A percentile compares a stretch with the other conserved stretches of the same genome.
phyloP scores from a whole-genome alignment of 2,329 filamentous ascomycete species.

The Lomentospora prolificans region DNA sequence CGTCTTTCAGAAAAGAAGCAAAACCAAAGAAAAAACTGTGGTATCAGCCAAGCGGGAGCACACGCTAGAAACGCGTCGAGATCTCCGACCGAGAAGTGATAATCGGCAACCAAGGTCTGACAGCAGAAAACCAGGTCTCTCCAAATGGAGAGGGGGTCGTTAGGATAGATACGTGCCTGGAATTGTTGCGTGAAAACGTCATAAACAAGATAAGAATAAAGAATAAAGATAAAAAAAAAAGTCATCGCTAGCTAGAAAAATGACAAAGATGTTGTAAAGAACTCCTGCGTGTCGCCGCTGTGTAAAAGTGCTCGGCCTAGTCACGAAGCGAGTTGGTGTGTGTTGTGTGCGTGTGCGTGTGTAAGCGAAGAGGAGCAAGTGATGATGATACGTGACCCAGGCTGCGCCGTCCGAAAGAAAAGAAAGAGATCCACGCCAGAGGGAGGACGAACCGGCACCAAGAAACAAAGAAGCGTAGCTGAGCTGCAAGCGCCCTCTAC shows the following conservation, averaged over 20 bases:
- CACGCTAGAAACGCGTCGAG: neutral
- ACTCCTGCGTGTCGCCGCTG: neutral
- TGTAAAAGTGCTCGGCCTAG: neutral
- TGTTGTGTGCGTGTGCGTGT: neutral
- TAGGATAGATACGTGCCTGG: no score
- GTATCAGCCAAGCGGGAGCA: neutral
- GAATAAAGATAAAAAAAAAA: neutral
- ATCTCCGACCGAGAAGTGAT: neutral
- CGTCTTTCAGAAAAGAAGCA: no score
- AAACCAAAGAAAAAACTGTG: no score
- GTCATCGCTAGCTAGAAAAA: neutral
- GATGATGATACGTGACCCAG: neutral
- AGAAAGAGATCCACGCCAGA: neutral
- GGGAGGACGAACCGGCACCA: neutral
- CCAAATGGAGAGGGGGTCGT: neutral
- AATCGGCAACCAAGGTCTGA: no score
- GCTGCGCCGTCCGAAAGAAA: neutral
- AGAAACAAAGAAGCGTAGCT: neutral
- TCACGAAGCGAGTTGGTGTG: neutral
- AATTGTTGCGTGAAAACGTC: neutral
- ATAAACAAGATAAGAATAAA: neutral
- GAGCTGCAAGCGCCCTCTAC: constrained; percentile 20
- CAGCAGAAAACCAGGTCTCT: neutral
- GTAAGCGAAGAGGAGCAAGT: neutral
- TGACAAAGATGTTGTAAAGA: neutral